phyloP scores from a whole-genome alignment of 768 basidiomycete species.

The Tricholoma saponaceum region DNA sequence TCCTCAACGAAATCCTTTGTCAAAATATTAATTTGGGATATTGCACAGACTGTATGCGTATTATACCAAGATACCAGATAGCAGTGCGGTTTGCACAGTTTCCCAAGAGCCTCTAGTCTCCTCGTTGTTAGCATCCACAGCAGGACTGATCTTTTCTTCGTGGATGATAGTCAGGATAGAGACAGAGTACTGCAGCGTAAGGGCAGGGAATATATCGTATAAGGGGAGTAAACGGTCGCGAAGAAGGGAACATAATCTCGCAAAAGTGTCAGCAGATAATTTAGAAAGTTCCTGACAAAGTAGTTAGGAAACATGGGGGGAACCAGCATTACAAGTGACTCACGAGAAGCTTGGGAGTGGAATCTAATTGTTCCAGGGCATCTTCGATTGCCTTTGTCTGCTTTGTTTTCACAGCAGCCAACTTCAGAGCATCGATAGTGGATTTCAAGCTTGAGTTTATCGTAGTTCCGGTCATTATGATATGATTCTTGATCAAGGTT shows the following conservation, averaged over 20 bases:
- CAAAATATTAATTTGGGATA: background rate
- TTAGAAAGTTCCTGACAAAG: constrained; percentile 33
- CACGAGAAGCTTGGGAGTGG: constrained; percentile 41
- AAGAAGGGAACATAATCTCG: constrained; percentile 35
- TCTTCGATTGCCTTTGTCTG: constrained; percentile 26
- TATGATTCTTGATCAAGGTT: background rate
- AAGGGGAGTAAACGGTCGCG: constrained; percentile 40
- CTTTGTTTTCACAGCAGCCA: constrained; percentile 22
- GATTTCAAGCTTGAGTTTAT: constrained; percentile 15
- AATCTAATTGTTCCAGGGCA: constrained; percentile 35
- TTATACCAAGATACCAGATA: constrained; percentile 49
- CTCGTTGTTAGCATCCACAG: constrained; percentile 15
- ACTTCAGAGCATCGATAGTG: constrained; percentile 29
- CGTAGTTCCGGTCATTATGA: background rate
- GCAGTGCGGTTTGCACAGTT: constrained; percentile 35
- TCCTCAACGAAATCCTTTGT: constrained; percentile 28
- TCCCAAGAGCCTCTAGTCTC: constrained; percentile 36
- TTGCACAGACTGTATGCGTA: constrained; percentile 3
- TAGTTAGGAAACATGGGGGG: background rate
- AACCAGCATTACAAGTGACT: constrained; percentile 7
- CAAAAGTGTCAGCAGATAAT: constrained; percentile 31
- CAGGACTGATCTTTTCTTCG: constrained; percentile 31
- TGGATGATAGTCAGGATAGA: constrained; percentile 37
- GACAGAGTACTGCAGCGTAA: constrained; percentile 37
- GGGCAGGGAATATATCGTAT: constrained; percentile 34